Evolutionary conservation across 176 grass and related monocot species (phyloP), one percentile per base, ranked within the genome.

Genomic region (Zea mays): DNA sequence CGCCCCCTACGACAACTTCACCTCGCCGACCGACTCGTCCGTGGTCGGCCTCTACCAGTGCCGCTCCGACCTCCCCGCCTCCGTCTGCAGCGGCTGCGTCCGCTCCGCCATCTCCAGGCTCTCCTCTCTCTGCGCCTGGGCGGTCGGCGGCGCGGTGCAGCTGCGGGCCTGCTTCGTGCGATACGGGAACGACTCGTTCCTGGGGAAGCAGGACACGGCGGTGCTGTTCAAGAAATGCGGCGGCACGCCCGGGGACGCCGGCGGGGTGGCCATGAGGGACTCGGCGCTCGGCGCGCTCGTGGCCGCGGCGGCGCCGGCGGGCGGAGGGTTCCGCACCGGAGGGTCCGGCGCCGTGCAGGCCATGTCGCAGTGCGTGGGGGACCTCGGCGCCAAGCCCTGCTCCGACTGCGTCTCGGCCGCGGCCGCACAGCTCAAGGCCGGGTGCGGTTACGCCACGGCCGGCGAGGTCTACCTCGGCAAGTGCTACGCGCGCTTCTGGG

Each of bases 381-480:
- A 97, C 72, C 91, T 93, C n/a, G 68, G 14, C 38, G 88, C 71
- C 37, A 87, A 82, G 81, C 72, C 67, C 13, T 97, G 94, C 84
- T 76, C 87, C 17, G 86, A 91, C 51, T 97, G 94, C 71, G 94
- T 97, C 27, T 67, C 67, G 8, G 88, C 85, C 7, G 90, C 94
- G 0, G 59, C 83, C 12, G 79, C 47, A 27, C 91, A 97, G 88
- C 88, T 97, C 48, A 93, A 87, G 82, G 56, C 75, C 0, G 94
- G 80, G 0, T 97, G 94, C 64, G 89, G 78, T 3, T 91, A 85
- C 27, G 86, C 91, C 50, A 79, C 80, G 0, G 84, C 82, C 12
- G 91, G 88, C 10, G 90, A 97, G 36, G 86, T 87, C 7, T 97
- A 97, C 82, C 90, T 97, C 15, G 94, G 94, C 57, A 97, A 97